Base-by-base conservation (phyloP, 768 basidiomycete species). In the Kwoniella botswanensis region DNA sequence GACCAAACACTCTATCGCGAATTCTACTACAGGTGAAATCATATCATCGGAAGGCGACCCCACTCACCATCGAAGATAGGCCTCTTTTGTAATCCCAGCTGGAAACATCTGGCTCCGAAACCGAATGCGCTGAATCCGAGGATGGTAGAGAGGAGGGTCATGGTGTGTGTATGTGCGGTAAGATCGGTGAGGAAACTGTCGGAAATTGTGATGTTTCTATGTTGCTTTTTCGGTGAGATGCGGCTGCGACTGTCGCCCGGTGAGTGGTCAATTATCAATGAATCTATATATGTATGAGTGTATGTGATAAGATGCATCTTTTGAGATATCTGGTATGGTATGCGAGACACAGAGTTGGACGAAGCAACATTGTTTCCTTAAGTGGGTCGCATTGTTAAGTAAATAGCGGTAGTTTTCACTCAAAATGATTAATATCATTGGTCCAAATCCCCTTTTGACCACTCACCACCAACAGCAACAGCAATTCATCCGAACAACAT, bases 91-190 rank as follows among this genome's bases (percentile, higher is more conserved):
- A 97, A 91, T 65, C 90, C 91, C 24, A 97, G 89, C 85, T 95
- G 93, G 76, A 92, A 93, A 71, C 93, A 86, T 70, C 94, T 88
- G 21, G 90, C 89, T 22, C 90, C 90, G 69, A 97, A 90, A 54
- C 94, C 94, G 79, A 93, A 90, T 44, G 95, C 92, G 63, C 92
- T 86, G 46, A 90, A 86, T 46, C 94, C 94, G 18, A 95, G 89
- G 35, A 88, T 86, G 84, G 93, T 94, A 69, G 93, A 91, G 64
- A 96, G 87, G 65, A 88, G 87, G 84, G 92, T 92, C 44, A 96
- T 87, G 11, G 90, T 91, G 56, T 62, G 21, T 24, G 5, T 54
- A 26, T 11, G 4, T 12, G 13, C 21, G 46, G 18, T 59, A n/a
- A 6, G n/a, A n/a, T n/a, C n/a, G n/a, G n/a, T n/a, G n/a, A n/a